These are phyloP conservation scores for Stenogyne calaminthoides DNA, from an alignment of 305 asterid species.

Conservation along the genomic window DNA sequence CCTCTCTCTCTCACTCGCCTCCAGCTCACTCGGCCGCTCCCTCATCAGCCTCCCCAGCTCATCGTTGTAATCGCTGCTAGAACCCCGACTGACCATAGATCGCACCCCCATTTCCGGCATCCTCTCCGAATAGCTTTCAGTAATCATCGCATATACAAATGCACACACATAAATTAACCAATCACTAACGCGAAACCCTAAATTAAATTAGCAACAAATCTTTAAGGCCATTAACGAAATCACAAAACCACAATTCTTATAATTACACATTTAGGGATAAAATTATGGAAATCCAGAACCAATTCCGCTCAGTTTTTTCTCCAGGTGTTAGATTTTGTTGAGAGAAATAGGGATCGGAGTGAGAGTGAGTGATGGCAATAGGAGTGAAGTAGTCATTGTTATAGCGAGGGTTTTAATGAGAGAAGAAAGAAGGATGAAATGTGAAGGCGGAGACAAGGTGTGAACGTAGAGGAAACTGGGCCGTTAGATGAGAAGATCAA, in stretches of 20 bases:
- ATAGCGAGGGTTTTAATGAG: conserved; percentile 28
- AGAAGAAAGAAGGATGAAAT: conserved; percentile 20
- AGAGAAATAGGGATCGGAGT: conserved; percentile 20
- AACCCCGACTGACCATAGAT: conserved; percentile 37
- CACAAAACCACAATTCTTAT: conserved; percentile 16
- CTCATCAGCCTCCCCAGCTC: conserved; percentile 50
- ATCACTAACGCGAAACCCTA: not conserved
- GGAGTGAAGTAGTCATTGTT: conserved; percentile 31
- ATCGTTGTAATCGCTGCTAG: conserved; percentile 42
- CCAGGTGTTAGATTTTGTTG: conserved; percentile 8
- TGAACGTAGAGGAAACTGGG: not conserved
- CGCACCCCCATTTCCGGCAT: conserved; percentile 58
- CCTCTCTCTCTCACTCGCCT: conserved; percentile 50
- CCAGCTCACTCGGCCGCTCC: conserved; percentile 40
- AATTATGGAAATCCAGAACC: not conserved
- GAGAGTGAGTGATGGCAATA: conserved; percentile 8
- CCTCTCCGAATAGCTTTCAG: conserved; percentile 52
- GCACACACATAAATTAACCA: conserved; percentile 10
- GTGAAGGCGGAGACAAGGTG: conserved; percentile 28
- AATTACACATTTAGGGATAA: conserved; percentile 10
- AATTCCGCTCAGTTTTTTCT: not conserved
- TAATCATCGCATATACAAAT: conserved; percentile 42
- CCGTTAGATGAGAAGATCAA: conserved; percentile 47
- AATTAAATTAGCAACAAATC: conserved; percentile 23
- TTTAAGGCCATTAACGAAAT: not conserved